phyloP scores from a whole-genome alignment of 306 rosid species.

The Trifolium subterraneum region DNA sequence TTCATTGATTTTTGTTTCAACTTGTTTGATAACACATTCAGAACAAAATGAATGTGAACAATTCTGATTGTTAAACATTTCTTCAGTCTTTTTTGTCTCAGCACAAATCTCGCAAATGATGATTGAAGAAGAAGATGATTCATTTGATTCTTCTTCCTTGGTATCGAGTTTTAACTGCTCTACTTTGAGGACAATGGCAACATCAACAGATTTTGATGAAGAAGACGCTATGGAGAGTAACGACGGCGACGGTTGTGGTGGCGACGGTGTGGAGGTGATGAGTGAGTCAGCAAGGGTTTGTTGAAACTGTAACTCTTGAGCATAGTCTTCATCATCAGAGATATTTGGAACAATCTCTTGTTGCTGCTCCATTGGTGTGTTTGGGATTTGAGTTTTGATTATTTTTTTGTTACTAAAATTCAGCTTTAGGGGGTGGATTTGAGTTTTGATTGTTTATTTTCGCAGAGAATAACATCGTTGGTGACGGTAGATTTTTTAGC shows the following conservation, averaged over 20 bases:
- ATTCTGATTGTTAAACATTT: not conserved
- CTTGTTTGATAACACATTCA: not conserved
- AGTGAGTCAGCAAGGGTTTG: not conserved
- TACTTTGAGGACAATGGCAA: no score
- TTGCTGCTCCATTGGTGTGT: not conserved
- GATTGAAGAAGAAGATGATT: not conserved
- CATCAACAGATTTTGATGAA: not conserved
- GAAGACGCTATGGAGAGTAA: not conserved
- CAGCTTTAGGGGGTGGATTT: no score
- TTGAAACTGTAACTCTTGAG: not conserved
- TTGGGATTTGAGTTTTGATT: no score
- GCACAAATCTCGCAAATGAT: not conserved
- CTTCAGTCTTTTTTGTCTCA: not conserved
- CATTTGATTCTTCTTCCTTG: not conserved
- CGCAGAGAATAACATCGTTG: no score
- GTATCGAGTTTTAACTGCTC: not conserved
- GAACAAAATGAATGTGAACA: not conserved
- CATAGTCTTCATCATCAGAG: not conserved
- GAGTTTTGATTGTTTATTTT: no score
- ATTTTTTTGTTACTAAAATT: no score
- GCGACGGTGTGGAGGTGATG: not conserved
- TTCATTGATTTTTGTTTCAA: slow-evolving; percentile 23
- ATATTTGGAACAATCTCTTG: not conserved
- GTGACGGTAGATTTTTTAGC: no score
- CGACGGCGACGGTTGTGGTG: not conserved